Evolutionary conservation across 129 eudicot genomes (phyloP).

Genomic region (Helianthus tuberosus): DNA sequence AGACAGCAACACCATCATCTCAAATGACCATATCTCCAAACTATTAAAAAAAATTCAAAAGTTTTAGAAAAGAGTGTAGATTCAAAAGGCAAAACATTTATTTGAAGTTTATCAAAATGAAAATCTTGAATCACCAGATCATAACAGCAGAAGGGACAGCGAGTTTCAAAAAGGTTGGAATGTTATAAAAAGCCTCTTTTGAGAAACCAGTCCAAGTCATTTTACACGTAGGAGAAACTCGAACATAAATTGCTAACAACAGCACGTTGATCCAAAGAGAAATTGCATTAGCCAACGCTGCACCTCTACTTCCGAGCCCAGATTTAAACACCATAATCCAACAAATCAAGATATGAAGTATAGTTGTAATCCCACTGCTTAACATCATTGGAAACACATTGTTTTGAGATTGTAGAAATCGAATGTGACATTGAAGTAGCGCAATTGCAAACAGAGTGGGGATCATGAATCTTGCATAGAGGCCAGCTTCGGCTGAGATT

Average conservation of each 20-base stretch:
- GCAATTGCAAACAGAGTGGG: slow-evolving; percentile 67
- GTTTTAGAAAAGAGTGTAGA: background rate
- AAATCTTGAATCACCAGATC: slow-evolving; percentile 56
- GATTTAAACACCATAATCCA: slow-evolving; percentile 67
- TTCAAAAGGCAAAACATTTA: background rate
- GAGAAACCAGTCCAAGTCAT: slow-evolving; percentile 73
- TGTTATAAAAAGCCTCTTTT: slow-evolving; percentile 52
- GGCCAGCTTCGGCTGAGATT: slow-evolving; percentile 71
- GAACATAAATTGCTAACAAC: slow-evolving; percentile 55
- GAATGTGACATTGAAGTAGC: slow-evolving; percentile 64
- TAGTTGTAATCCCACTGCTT: slow-evolving; percentile 58
- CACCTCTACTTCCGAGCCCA: slow-evolving; percentile 74
- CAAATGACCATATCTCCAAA: slow-evolving; percentile 90
- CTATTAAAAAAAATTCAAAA: slow-evolving; percentile 33
- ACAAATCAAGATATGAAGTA: slow-evolving; percentile 53
- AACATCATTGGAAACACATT: slow-evolving; percentile 72
- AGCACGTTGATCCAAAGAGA: slow-evolving; percentile 69
- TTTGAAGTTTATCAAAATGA: background rate
- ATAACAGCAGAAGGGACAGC: slow-evolving; percentile 84
- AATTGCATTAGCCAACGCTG: slow-evolving; percentile 70
- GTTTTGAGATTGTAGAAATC: slow-evolving; percentile 72
- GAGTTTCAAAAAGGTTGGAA: slow-evolving; percentile 51
- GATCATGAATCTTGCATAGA: slow-evolving; percentile 62
- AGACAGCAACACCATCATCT: slow-evolving; percentile 75
- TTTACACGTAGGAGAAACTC: slow-evolving; percentile 60